These are phyloP conservation scores for Pyrenophora tritici-repentis DNA, from an alignment of 2,329 filamentous ascomycete genomes.

Conservation along the genomic window DNA sequence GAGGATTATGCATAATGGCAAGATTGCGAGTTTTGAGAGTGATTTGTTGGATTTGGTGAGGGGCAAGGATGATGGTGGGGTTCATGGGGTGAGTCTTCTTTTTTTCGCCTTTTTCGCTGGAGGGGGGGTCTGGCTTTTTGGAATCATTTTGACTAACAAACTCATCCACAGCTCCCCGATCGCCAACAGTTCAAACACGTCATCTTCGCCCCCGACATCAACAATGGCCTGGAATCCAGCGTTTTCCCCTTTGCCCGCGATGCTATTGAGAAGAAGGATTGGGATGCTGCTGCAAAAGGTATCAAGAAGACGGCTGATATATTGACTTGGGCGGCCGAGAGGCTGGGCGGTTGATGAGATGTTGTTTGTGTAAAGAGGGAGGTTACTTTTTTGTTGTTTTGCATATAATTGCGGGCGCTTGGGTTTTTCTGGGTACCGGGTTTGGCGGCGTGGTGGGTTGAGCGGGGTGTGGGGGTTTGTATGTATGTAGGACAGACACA, in stretches of 20 bases:
- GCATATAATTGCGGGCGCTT: no score
- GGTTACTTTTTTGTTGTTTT: no score
- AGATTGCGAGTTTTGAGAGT: constrained; percentile 81
- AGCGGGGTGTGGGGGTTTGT: no score
- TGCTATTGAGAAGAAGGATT: constrained; percentile 72
- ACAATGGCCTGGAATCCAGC: constrained; percentile 68
- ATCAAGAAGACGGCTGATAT: constrained; percentile 74
- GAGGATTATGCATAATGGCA: constrained; percentile 76
- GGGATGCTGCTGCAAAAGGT: constrained; percentile 68
- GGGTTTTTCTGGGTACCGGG: no score
- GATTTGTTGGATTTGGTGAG: constrained; percentile 76
- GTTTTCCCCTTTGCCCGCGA: constrained; percentile 87
- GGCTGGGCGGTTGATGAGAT: constrained; percentile 39
- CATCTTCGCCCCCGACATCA: constrained; percentile 81
- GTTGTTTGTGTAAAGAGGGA: no score
- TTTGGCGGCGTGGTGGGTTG: no score
- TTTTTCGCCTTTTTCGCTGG: no score
- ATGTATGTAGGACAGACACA: no score
- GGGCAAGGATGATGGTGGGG: constrained; percentile 49
- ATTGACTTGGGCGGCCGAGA: constrained; percentile 64
- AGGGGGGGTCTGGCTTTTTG: no score
- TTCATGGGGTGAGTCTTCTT: constrained; percentile 66
- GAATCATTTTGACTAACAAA: neutral
- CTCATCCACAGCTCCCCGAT: constrained; percentile 63
- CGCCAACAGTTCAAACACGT: constrained; percentile 94